Conservation (phyloP, 345 rosid genomes). For the Lenwebbia sp. region DNA sequence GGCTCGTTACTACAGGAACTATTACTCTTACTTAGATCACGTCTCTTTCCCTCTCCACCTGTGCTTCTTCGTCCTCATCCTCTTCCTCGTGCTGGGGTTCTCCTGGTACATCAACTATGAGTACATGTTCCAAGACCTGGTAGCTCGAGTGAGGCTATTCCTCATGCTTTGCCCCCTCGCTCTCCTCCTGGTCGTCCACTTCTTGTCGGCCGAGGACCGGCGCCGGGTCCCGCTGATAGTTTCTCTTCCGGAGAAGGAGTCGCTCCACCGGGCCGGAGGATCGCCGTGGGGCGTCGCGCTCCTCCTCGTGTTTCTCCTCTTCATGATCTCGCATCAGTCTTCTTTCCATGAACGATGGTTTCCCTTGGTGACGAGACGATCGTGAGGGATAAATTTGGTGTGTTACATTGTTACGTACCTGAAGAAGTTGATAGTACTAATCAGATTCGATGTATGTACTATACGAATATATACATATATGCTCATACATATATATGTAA, state of each 20-base stretch:
- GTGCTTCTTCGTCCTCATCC: slow-evolving; percentile 21
- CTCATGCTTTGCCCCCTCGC: slow-evolving; percentile 39
- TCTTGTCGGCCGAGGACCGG: slow-evolving; percentile 3
- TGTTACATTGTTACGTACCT: background rate
- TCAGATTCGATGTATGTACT: background rate
- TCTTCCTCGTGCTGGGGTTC: slow-evolving; percentile 21
- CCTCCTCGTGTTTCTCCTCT: slow-evolving; percentile 38
- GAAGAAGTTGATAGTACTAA: background rate
- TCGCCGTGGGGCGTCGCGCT: slow-evolving; percentile 52
- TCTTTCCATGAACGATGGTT: slow-evolving; percentile 49
- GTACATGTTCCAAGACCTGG: slow-evolving; percentile 24
- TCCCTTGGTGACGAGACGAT: slow-evolving; percentile 18
- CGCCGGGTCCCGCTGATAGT: slow-evolving; percentile 1
- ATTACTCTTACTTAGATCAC: slow-evolving; percentile 15
- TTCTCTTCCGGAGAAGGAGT: slow-evolving; percentile 22
- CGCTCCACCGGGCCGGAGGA: slow-evolving; percentile 46
- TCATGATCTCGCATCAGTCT: slow-evolving; percentile 48
- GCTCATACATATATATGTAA: background rate
- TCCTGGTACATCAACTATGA: slow-evolving; percentile 48
- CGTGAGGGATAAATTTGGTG: background rate
- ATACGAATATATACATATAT: background rate
- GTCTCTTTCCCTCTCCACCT: slow-evolving; percentile 31
- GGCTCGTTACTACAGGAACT: slow-evolving; percentile 12
- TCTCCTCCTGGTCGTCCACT: slow-evolving; percentile 29
- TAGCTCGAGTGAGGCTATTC: slow-evolving; percentile 27